A percentile compares a stretch with the other conserved stretches of the same genome.
Evolutionary conservation across 108 stramenopile genomes (phyloP).

Genomic region (Aurantiochytrium sp.): DNA sequence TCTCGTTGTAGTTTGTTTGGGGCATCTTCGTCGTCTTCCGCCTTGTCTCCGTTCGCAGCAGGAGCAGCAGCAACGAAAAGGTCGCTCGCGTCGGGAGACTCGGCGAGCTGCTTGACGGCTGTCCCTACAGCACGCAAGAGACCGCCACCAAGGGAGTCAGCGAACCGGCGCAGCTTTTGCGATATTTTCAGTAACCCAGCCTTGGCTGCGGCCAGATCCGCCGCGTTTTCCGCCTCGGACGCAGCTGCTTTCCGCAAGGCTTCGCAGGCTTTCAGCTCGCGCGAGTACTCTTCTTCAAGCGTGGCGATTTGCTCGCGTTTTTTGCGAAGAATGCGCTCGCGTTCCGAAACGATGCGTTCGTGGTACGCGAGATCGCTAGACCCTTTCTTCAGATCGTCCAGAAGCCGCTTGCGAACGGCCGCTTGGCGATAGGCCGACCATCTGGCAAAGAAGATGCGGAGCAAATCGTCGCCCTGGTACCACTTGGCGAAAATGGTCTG

Average conservation of each 20-base stretch:
- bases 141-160: background rate
- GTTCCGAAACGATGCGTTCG: background rate
- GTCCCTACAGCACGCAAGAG: background rate
- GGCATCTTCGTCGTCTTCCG: no score
- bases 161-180: background rate
- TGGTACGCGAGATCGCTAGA: background rate
- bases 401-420: background rate
- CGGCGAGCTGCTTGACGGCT: background rate
- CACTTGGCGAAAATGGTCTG: slow-evolving; percentile 15
- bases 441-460: background rate
- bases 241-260: background rate
- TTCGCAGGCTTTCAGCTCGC: background rate
- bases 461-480: background rate
- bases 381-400: background rate
- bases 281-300: background rate
- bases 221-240: background rate
- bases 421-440: background rate
- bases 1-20: no score
- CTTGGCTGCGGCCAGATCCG: background rate
- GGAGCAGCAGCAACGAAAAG: background rate
- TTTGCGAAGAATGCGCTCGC: background rate
- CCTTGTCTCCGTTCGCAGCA: no score
- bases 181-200: background rate
- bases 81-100: background rate
- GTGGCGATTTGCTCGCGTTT: background rate